Percentiles rank a stretch among this genome's conserved stretches.
These are phyloP conservation scores for Pisolithus tinctorius DNA, from an alignment of 768 basidiomycete genomes.

Conservation along the genomic window DNA sequence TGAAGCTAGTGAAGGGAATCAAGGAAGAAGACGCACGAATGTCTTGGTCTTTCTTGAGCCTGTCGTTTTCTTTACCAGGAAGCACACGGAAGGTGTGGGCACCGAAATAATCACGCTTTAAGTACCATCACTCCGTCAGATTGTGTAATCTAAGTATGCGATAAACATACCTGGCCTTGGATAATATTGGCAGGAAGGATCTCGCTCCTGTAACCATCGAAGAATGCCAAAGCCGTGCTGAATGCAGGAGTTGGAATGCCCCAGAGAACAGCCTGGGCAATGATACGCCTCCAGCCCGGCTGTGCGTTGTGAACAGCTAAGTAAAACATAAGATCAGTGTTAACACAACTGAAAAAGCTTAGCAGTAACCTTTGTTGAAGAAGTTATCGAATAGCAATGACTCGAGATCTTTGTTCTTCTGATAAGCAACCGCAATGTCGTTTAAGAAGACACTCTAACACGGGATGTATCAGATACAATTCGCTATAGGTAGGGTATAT, in stretches of 20 bases:
- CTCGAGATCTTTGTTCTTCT: slow-evolving; percentile 78
- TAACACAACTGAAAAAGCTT: background rate
- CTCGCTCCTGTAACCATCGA: slow-evolving; percentile 97
- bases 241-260: slow-evolving; percentile 98
- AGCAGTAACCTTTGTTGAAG: slow-evolving; percentile 77
- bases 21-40: slow-evolving; percentile 61
- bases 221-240: slow-evolving; percentile 97
- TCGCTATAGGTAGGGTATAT: slow-evolving; percentile 14
- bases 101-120: slow-evolving; percentile 95
- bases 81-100: slow-evolving; percentile 96
- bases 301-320: slow-evolving; percentile 88
- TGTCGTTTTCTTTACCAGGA: slow-evolving; percentile 84
- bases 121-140: slow-evolving; percentile 3
- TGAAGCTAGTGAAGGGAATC: slow-evolving; percentile 1
- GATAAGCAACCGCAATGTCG: slow-evolving; percentile 88
- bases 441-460: slow-evolving; percentile 82
- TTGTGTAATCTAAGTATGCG: background rate
- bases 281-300: slow-evolving; percentile 95
- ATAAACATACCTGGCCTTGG: slow-evolving; percentile 71
- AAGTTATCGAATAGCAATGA: slow-evolving; percentile 94
- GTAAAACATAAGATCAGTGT: background rate
- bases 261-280: slow-evolving; percentile 95
- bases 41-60: slow-evolving; percentile 73
- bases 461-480: slow-evolving; percentile 5
- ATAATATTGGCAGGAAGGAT: slow-evolving; percentile 90